Conservation (phyloP, 306 rosid genomes). For the Acmispon strigosus region DNA sequence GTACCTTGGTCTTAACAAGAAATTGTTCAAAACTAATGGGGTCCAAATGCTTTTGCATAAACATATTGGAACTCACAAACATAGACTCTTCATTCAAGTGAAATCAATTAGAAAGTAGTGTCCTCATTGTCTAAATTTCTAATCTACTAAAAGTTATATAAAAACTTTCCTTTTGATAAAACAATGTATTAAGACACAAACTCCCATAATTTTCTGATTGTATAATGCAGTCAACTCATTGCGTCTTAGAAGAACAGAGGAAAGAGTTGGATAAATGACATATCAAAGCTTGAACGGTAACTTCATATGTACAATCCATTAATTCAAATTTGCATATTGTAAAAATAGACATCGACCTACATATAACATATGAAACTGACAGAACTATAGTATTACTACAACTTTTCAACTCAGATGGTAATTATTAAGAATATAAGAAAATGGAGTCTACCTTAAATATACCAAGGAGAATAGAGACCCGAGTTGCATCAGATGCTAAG, state of each 20-base stretch:
- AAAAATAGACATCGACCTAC: neutral
- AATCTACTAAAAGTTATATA: neutral
- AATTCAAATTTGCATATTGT: neutral
- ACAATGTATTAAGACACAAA: too few species aligned
- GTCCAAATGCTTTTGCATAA: neutral
- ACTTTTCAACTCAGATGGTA: neutral
- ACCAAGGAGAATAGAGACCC: slow-evolving; percentile 88
- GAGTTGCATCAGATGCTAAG: slow-evolving; percentile 90
- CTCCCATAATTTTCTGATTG: too few species aligned
- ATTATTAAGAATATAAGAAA: neutral
- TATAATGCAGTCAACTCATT: neutral
- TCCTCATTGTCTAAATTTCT: neutral
- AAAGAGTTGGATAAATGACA: neutral
- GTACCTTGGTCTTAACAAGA: neutral
- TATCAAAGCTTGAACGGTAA: neutral
- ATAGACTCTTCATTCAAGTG: too few species aligned
- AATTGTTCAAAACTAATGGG: neutral
- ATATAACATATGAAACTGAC: neutral
- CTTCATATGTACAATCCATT: neutral
- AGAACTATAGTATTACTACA: neutral
- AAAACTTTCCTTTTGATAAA: too few species aligned
- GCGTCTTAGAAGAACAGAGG: neutral
- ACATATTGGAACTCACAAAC: neutral
- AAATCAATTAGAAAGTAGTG: neutral
- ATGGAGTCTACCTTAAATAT: slow-evolving; percentile 58